phyloP scores from a whole-genome alignment of 495 filamentous ascomycete genomes.

The Aspergillus kassunensis region DNA sequence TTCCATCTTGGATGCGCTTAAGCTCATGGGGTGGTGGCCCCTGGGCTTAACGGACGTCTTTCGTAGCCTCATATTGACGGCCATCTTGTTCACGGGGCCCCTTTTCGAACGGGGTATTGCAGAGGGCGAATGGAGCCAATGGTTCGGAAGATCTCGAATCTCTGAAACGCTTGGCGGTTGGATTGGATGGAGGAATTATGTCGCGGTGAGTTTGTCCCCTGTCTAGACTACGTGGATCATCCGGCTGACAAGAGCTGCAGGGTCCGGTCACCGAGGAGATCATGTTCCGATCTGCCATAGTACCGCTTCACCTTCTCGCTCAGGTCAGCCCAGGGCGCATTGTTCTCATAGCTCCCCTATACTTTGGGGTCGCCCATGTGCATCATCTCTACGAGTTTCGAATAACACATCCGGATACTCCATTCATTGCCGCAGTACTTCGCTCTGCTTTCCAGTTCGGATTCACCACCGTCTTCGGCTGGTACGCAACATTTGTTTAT shows the following conservation, averaged over 20 bases:
- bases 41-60: slow-evolving; percentile 57
- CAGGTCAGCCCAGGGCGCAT: slow-evolving; percentile 51
- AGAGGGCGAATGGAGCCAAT: slow-evolving; percentile 65
- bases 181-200: slow-evolving; percentile 62
- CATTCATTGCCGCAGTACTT: slow-evolving; percentile 53
- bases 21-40: slow-evolving; percentile 73
- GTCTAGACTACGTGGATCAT: background rate
- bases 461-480: slow-evolving; percentile 94
- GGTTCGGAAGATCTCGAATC: slow-evolving; percentile 45
- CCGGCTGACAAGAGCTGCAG: slow-evolving; percentile 35
- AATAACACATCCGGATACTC: slow-evolving; percentile 69
- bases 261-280: slow-evolving; percentile 90
- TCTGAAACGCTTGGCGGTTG: slow-evolving; percentile 51
- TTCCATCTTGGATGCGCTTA: slow-evolving; percentile 51
- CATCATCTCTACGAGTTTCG: slow-evolving; percentile 97
- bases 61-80: slow-evolving; percentile 59
- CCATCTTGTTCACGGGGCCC: slow-evolving; percentile 78
- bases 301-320: slow-evolving; percentile 81
- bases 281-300: slow-evolving; percentile 80
- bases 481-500: slow-evolving; percentile 87
- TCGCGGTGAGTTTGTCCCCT: slow-evolving; percentile 48
- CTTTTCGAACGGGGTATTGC: slow-evolving; percentile 71
- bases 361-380: slow-evolving; percentile 92
- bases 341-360: slow-evolving; percentile 76
- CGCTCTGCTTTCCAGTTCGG: slow-evolving; percentile 78